These are phyloP conservation scores for Paecilomyces sp. DNA, from an alignment of 2,329 filamentous ascomycete species.

Conservation along the genomic window DNA sequence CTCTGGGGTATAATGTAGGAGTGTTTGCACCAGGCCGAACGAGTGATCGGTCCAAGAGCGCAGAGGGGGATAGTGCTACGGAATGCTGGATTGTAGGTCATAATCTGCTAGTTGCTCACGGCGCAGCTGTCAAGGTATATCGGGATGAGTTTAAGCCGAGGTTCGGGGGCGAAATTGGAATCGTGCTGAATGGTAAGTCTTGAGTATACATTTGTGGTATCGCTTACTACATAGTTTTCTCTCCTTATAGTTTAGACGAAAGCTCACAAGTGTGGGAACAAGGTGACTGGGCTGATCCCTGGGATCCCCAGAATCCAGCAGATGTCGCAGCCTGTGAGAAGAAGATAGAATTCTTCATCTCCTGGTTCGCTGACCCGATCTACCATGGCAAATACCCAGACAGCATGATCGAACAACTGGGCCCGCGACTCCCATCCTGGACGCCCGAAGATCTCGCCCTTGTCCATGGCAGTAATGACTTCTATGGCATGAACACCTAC, in stretches of 20 bases:
- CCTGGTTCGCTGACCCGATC: conserved; percentile 82
- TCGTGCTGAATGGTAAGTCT: conserved; percentile 68
- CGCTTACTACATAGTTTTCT: background rate
- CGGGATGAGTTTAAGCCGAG: conserved; percentile 71
- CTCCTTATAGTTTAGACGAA: background rate
- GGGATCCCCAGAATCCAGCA: conserved; percentile 66
- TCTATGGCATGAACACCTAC: conserved; percentile 94
- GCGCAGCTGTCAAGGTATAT: conserved; percentile 72
- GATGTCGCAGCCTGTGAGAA: conserved; percentile 71
- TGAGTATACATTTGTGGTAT: background rate
- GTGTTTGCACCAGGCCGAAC: conserved; percentile 76
- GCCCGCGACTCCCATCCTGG: conserved; percentile 67
- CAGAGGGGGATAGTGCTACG: conserved; percentile 63
- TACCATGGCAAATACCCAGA: conserved; percentile 79
- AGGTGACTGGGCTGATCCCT: conserved; percentile 75
- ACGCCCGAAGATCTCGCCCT: conserved; percentile 64
- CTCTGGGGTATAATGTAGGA: conserved; percentile 72
- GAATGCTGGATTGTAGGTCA: conserved; percentile 82
- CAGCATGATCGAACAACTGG: conserved; percentile 75
- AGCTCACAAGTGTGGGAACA: background rate
- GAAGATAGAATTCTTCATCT: conserved; percentile 81
- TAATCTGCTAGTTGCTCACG: conserved; percentile 73
- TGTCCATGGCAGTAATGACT: conserved; percentile 83
- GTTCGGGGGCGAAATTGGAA: conserved; percentile 71
- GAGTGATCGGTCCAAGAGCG: conserved; percentile 64